These are phyloP conservation scores for Pyricularia pennisetigena DNA, from an alignment of 2,329 filamentous ascomycete genomes.

Conservation along the genomic window DNA sequence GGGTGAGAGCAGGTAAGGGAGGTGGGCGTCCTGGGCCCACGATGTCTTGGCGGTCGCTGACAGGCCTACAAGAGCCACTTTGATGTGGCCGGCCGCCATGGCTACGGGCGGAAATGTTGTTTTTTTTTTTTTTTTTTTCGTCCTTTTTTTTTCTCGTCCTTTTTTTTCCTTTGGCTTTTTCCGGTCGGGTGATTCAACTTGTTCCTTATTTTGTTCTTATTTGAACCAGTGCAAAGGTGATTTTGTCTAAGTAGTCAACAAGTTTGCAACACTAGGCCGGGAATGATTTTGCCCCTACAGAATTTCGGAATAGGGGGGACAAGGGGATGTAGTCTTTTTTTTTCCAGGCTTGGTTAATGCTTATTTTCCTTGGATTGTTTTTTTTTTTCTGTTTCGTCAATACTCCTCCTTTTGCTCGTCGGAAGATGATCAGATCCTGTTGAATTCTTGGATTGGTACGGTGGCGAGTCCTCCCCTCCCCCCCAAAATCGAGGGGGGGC, in stretches of 20 bases:
- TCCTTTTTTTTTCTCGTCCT: not conserved
- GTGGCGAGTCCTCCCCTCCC: not conserved
- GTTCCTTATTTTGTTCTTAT: not conserved
- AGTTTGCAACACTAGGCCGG: no score
- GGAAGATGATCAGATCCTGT: not conserved
- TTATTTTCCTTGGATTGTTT: not conserved
- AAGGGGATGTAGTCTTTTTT: no score
- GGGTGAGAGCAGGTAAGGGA: slow-evolving; percentile 46
- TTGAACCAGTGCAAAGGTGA: not conserved
- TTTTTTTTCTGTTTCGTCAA: not conserved
- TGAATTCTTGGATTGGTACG: not conserved
- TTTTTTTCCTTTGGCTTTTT: not conserved
- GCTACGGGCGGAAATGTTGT: not conserved
- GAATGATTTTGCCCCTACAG: no score
- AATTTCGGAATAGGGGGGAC: no score
- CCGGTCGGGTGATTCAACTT: not conserved
- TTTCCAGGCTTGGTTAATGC: not conserved
- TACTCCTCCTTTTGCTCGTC: not conserved
- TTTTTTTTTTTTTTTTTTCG: not conserved
- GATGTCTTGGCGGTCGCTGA: slow-evolving; percentile 6
- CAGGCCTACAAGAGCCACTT: slow-evolving; percentile 8
- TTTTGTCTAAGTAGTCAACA: no score
- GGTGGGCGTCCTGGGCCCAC: slow-evolving; percentile 30
- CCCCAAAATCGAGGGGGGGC: not conserved
- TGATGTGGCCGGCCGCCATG: slow-evolving; percentile 8